Evolutionary conservation across 306 rosid species (phyloP).

Genomic region (Vachellia collinsii): DNA sequence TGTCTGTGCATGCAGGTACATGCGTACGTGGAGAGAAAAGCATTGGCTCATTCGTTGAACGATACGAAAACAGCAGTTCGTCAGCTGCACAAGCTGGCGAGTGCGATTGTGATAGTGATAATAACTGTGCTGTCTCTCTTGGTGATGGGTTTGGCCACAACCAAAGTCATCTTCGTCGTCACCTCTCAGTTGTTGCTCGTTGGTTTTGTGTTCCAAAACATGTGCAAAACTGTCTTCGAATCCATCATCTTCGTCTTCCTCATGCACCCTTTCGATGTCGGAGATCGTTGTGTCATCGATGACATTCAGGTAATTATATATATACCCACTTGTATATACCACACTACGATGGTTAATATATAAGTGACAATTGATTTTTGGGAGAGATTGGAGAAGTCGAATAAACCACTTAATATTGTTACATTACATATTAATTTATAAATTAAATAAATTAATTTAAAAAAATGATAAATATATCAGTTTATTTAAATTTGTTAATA

Average conservation of each 20-base stretch:
- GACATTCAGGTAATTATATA: background rate
- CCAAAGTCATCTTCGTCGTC: slow-evolving; percentile 26
- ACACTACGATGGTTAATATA: too few relatives aligned
- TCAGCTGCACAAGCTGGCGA: slow-evolving; percentile 31
- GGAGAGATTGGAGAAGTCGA: too few relatives aligned
- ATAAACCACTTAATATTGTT: too few relatives aligned
- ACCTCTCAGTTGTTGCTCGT: slow-evolving; percentile 27
- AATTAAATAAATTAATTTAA: too few relatives aligned
- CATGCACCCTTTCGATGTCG: slow-evolving; percentile 36
- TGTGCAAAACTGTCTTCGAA: slow-evolving; percentile 35
- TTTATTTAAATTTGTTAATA: too few relatives aligned
- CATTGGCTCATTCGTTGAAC: slow-evolving; percentile 33
- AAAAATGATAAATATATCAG: too few relatives aligned
- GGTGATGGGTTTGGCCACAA: slow-evolving; percentile 37
- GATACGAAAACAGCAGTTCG: slow-evolving; percentile 36
- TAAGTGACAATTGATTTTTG: too few relatives aligned
- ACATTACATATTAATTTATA: too few relatives aligned
- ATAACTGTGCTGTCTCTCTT: slow-evolving; percentile 19
- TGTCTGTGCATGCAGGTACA: slow-evolving; percentile 10
- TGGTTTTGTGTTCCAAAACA: slow-evolving; percentile 27
- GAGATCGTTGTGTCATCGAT: slow-evolving; percentile 35
- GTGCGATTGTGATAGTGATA: slow-evolving; percentile 18
- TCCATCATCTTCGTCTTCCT: slow-evolving; percentile 37
- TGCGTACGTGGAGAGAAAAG: slow-evolving; percentile 30
- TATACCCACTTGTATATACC: too few relatives aligned